A percentile compares a stretch with the other conserved stretches of the same genome.
Conservation (phyloP, 2,329 filamentous ascomycete species). For the Aspergillus neotritici region DNA sequence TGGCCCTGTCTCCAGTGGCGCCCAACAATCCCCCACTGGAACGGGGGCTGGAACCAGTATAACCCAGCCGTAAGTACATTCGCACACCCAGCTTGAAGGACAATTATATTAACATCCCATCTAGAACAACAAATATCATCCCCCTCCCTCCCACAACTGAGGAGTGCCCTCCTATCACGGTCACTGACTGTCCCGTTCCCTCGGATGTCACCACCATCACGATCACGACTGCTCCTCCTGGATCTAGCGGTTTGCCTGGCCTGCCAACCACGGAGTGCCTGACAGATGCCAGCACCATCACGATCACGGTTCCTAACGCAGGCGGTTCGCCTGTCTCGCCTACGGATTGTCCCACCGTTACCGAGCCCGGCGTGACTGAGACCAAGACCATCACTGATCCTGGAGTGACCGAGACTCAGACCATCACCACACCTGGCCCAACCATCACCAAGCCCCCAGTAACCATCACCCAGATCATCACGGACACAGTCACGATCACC, state of each 20-base stretch:
- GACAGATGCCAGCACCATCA: background rate
- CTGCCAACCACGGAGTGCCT: background rate
- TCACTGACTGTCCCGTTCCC: no score
- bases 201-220: conserved; percentile 1
- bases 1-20: no score
- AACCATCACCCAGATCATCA: background rate
- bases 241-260: background rate
- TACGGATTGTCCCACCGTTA: background rate
- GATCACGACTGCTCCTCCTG: background rate
- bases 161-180: no score
- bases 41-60: no score
- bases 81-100: no score
- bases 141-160: no score
- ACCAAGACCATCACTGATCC: background rate
- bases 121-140: no score
- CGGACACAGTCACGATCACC: background rate
- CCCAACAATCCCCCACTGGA: no score
- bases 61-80: no score
- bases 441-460: background rate
- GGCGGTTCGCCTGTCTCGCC: no score
- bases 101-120: no score
- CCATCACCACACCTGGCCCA: background rate
- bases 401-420: background rate
- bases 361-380: background rate
- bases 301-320: background rate